Conservation (phyloP, 371 early-diverging fungal species). For the Amoeboaphelidium occidentale region DNA sequence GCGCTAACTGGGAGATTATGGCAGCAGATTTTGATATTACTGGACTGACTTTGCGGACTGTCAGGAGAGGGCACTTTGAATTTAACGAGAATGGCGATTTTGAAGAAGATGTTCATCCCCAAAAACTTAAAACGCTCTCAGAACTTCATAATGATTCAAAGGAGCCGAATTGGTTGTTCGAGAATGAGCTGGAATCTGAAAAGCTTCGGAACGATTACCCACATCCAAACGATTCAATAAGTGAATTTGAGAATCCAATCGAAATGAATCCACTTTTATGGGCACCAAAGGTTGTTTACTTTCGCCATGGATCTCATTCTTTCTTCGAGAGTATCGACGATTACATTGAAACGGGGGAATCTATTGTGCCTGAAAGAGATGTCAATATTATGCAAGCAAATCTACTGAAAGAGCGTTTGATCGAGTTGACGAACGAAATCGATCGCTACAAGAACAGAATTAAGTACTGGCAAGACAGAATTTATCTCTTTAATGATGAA, state of each 20-base stretch:
- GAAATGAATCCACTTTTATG: no score
- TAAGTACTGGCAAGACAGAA: neutral
- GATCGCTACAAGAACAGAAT: neutral
- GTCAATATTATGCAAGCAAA: neutral
- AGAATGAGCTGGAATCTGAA: no score
- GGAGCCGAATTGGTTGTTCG: no score
- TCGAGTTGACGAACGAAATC: neutral
- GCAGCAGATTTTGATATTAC: neutral
- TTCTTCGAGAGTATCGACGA: neutral
- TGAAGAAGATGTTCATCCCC: no score
- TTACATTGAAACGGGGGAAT: no score
- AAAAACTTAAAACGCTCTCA: no score
- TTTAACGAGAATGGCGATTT: no score
- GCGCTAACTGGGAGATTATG: neutral
- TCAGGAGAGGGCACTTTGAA: neutral
- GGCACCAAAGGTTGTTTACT: neutral
- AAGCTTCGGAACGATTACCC: no score
- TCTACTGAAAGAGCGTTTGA: neutral
- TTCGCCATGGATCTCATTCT: neutral
- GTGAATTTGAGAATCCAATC: no score
- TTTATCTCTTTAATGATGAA: neutral
- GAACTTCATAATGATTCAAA: no score
- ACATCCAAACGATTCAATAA: no score
- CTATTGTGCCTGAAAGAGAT: neutral
- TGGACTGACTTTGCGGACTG: neutral